A percentile compares a stretch with the other conserved stretches of the same genome.
These are phyloP conservation scores for Eucalyptus rudis DNA, from an alignment of 345 rosid genomes.

Conservation along the genomic window DNA sequence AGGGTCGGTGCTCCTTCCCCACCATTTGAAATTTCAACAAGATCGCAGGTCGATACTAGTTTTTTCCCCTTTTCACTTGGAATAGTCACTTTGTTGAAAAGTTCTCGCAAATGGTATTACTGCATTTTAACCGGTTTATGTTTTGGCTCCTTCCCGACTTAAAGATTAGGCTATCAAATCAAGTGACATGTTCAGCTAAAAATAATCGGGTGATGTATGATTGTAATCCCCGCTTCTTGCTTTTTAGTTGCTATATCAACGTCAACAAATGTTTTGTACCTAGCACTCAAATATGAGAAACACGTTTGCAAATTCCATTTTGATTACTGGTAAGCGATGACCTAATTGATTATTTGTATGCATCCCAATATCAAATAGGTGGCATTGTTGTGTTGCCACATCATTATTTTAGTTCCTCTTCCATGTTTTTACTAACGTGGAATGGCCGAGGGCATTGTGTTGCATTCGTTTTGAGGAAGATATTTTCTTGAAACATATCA, in stretches of 20 bases:
- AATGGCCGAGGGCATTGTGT: neutral
- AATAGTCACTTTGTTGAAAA: neutral
- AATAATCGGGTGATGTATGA: neutral
- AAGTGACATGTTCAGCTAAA: neutral
- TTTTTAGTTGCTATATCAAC: neutral
- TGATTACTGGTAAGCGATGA: neutral
- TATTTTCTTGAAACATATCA: no score
- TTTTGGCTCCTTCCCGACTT: neutral
- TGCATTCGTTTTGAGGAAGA: rapidly evolving
- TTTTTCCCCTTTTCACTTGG: neutral
- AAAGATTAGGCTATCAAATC: neutral
- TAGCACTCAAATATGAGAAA: neutral
- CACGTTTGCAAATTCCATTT: neutral
- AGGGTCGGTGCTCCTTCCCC: neutral
- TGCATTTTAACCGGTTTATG: rapidly evolving
- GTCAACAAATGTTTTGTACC: neutral
- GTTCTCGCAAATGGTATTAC: neutral
- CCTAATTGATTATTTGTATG: conserved; percentile 31
- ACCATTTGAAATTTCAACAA: neutral
- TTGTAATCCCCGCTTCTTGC: neutral
- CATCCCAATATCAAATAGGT: conserved; percentile 33
- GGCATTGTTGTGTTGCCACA: no score
- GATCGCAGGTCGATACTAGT: neutral
- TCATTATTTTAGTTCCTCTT: no score
- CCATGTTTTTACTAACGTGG: no score